Percentiles rank a stretch among this genome's conserved stretches.
Conservation (phyloP, 2,329 filamentous ascomycete species). For the Dothidotthia symphoricarpi region DNA sequence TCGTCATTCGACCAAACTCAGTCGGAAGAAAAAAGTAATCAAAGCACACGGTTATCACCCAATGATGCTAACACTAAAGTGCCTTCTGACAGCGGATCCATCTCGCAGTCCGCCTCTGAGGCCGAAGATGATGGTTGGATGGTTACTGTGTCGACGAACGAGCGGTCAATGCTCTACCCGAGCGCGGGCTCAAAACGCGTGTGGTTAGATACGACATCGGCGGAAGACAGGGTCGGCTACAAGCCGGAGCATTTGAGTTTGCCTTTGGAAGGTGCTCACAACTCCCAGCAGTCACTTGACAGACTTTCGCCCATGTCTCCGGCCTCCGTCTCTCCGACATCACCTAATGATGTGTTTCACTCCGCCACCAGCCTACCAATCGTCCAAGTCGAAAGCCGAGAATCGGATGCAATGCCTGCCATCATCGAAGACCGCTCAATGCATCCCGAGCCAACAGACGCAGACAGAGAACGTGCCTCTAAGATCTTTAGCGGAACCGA, state of each 20-base stretch:
- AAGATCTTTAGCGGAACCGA: slow-evolving; percentile 84
- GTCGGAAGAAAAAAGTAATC: slow-evolving; percentile 21
- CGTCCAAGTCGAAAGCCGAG: slow-evolving; percentile 51
- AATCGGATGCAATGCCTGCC: slow-evolving; percentile 39
- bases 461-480: slow-evolving; percentile 74
- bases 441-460: slow-evolving; percentile 53
- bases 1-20: slow-evolving; percentile 20
- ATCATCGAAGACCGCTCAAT: slow-evolving; percentile 34
- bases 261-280: slow-evolving; percentile 41
- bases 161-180: slow-evolving; percentile 13
- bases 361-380: slow-evolving; percentile 52
- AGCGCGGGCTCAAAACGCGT: slow-evolving; percentile 35
- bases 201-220: slow-evolving; percentile 43
- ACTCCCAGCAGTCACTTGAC: slow-evolving; percentile 38
- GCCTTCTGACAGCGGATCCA: slow-evolving; percentile 13
- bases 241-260: slow-evolving; percentile 35
- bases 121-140: slow-evolving; percentile 42
- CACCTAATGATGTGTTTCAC: slow-evolving; percentile 48
- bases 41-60: slow-evolving; percentile 14
- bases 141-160: slow-evolving; percentile 31
- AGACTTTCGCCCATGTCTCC: slow-evolving; percentile 34
- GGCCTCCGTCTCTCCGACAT: slow-evolving; percentile 39
- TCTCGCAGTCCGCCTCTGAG: slow-evolving; percentile 35
- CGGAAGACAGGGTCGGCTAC: slow-evolving; percentile 34
- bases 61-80: slow-evolving; percentile 14